These are phyloP conservation scores for Fusarium mangiferae DNA, from an alignment of 2,329 filamentous ascomycete genomes.

Conservation along the genomic window DNA sequence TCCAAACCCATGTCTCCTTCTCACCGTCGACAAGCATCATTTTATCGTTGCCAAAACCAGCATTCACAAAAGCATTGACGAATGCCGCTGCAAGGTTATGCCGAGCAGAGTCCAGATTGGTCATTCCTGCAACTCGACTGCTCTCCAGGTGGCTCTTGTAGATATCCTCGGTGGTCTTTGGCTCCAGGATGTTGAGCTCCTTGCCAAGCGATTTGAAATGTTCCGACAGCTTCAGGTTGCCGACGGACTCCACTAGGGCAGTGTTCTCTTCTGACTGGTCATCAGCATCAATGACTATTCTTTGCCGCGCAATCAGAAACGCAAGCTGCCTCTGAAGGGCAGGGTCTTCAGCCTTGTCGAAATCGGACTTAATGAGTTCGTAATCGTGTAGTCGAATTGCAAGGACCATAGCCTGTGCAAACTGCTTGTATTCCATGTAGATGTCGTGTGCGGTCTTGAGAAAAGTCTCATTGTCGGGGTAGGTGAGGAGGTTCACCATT, in stretches of 20 bases:
- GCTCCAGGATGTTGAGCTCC: slow-evolving; percentile 95
- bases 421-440: slow-evolving; percentile 92
- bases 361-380: slow-evolving; percentile 83
- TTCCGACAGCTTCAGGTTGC: slow-evolving; percentile 87
- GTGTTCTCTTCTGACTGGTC: slow-evolving; percentile 75
- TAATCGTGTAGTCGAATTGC: slow-evolving; percentile 93
- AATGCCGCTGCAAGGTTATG: slow-evolving; percentile 97
- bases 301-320: slow-evolving; percentile 90
- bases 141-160: slow-evolving; percentile 99
- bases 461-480: slow-evolving; percentile 96
- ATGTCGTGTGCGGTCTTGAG: slow-evolving; percentile 92
- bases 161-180: slow-evolving; percentile 97
- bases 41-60: slow-evolving; percentile 94
- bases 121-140: slow-evolving; percentile 89
- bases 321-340: slow-evolving; percentile 92
- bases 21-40: slow-evolving; percentile 94
- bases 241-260: slow-evolving; percentile 83
- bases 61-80: slow-evolving; percentile 97
- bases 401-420: slow-evolving; percentile 91
- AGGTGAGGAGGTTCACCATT: slow-evolving; percentile 98
- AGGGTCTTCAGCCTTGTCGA: slow-evolving; percentile 81
- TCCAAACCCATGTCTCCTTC: slow-evolving; percentile 97
- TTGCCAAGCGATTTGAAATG: slow-evolving; percentile 95
- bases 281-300: slow-evolving; percentile 80
- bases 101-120: slow-evolving; percentile 92